phyloP scores from a whole-genome alignment of 768 basidiomycete species.

The Lentinula guzmanii region DNA sequence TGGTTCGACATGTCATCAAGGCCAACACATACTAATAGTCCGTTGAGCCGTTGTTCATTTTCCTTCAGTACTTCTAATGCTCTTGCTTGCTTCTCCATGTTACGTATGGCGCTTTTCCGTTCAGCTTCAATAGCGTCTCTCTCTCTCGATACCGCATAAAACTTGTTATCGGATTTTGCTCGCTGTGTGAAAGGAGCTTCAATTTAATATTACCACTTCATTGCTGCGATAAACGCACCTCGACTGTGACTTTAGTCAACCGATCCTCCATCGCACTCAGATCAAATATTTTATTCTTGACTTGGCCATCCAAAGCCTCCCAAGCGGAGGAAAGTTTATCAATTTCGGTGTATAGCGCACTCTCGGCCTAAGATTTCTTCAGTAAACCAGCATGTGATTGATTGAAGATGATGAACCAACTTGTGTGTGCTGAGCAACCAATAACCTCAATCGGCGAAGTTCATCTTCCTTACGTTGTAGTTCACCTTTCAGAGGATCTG shows the following conservation, averaged over 20 bases:
- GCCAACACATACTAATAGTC: slow-evolving; percentile 48
- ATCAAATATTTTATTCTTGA: slow-evolving; percentile 82
- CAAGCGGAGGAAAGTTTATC: slow-evolving; percentile 83
- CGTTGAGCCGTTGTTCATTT: slow-evolving; percentile 50
- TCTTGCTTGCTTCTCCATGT: slow-evolving; percentile 39
- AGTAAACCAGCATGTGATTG: not conserved
- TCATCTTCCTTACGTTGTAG: slow-evolving; percentile 67
- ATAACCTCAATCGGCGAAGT: slow-evolving; percentile 52
- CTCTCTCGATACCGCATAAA: slow-evolving; percentile 82
- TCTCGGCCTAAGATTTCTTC: slow-evolving; percentile 46
- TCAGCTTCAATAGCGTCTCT: slow-evolving; percentile 80
- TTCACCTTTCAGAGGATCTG: slow-evolving; percentile 51
- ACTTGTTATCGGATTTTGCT: slow-evolving; percentile 96
- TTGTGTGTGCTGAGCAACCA: slow-evolving; percentile 58
- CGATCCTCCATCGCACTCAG: slow-evolving; percentile 71
- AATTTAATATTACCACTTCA: not conserved
- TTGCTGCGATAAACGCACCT: slow-evolving; percentile 41
- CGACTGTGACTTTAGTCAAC: slow-evolving; percentile 54
- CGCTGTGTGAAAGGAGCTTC: slow-evolving; percentile 44
- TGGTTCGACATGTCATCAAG: not conserved
- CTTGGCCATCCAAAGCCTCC: slow-evolving; percentile 76
- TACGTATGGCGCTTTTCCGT: slow-evolving; percentile 55
- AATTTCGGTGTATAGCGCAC: slow-evolving; percentile 75
- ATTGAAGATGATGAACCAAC: slow-evolving; percentile 28
- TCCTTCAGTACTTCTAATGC: slow-evolving; percentile 63